Base-by-base conservation (phyloP, 139 green algal species). In the Tetradesmus lagerheimii region DNA sequence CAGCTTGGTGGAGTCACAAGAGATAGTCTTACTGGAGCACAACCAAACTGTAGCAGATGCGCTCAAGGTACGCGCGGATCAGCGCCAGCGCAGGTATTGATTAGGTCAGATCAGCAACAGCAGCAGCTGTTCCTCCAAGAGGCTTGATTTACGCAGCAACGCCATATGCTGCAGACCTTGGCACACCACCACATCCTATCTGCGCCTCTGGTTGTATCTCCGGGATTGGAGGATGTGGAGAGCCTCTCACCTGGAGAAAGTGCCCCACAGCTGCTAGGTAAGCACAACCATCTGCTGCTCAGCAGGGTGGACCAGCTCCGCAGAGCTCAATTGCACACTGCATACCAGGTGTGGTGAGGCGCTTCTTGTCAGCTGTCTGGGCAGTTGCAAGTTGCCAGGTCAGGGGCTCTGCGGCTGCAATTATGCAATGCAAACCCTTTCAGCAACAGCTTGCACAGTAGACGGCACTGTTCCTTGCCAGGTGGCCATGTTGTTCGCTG, bases 131-230 rank as follows among this genome's bases (percentile, higher is more conserved):
- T 34, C 35, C 62, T 83, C 77, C 77, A 38, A 50, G 37, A 83
- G 9, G 25, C 34, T 31, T 1, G 25, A 53, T 41, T 20, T 1
- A 83, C 27, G 15, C n/a, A 76, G 15, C 12, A 20, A 2, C 57
- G 29, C 74, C 9, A 8, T 53, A 29, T 0, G 27, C n/a, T 93
- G 20, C 90, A 95, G 92, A 81, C 89, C 31, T 90, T 97, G 38
- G 93, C 95, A 16, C 80, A 92, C 76, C 83, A 93, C n/a, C 80
- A 92, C 34, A 96, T 98, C 78, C 89, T 98, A 9, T 95, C 91
- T 5, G 96, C 96, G 0, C 96, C 95, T 0, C 78, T 98, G 37
- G 89, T 95, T 3, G 84, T 94, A 4, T 76, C 47, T 2, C 91
- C 90, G 15, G 90, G 83, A 0, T 89, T 96, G 0, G 95, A 97